Conservation (phyloP, 2,329 filamentous ascomycete genomes). For the Colletotrichum caudatum region DNA sequence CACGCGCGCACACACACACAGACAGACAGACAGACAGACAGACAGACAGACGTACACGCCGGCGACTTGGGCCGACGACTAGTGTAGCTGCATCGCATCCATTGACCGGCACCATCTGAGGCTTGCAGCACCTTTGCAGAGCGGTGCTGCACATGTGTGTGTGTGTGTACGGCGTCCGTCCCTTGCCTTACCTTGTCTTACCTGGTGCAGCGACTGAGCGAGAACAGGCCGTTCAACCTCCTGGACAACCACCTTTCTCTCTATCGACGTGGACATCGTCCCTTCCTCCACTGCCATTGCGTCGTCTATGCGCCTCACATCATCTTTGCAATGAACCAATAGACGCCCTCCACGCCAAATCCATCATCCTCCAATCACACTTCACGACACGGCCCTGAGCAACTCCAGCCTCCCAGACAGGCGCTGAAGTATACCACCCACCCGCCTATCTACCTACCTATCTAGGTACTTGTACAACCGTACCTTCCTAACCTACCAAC, state of each 20-base stretch:
- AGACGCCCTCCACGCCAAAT: slow-evolving; percentile 49
- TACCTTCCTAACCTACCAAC: slow-evolving; percentile 7
- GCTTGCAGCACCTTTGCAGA: background rate
- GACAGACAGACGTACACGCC: background rate
- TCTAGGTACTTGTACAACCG: background rate
- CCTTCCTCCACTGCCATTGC: slow-evolving; percentile 23
- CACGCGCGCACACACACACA: no score
- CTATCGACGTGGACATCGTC: slow-evolving; percentile 11
- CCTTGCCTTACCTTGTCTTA: background rate
- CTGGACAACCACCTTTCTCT: slow-evolving; percentile 5
- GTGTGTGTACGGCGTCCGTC: background rate
- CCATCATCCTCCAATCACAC: slow-evolving; percentile 41
- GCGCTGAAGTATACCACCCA: background rate
- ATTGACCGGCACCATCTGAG: background rate
- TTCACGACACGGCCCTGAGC: slow-evolving; percentile 30
- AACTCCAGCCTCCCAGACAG: slow-evolving; percentile 38
- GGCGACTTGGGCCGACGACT: slow-evolving; percentile 4
- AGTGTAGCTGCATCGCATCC: background rate
- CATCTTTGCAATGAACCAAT: slow-evolving; percentile 46
- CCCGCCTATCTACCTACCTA: background rate
- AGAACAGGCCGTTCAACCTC: background rate
- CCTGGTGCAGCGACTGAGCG: slow-evolving; percentile 3
- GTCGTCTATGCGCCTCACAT: slow-evolving; percentile 38
- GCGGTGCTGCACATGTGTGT: background rate
- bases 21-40: no score